Percentiles rank a stretch among this genome's conserved stretches.
These are phyloP conservation scores for Kandelia obovata DNA, from an alignment of 345 rosid genomes.

Conservation along the genomic window DNA sequence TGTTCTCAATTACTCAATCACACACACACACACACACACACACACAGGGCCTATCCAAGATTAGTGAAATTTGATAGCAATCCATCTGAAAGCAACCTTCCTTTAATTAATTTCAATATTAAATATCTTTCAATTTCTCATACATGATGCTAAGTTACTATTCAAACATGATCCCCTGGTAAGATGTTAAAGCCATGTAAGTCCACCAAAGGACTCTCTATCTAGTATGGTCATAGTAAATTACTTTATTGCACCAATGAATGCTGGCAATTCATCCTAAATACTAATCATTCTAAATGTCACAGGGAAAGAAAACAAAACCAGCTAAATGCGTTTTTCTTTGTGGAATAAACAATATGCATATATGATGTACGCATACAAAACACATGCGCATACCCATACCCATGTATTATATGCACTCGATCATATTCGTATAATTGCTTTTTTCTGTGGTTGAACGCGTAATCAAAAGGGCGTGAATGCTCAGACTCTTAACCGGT, in stretches of 20 bases:
- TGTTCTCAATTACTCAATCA: too few species aligned
- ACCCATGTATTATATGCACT: too few species aligned
- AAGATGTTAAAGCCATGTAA: not conserved
- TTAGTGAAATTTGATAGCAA: slow-evolving; percentile 5
- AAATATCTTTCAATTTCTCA: not conserved
- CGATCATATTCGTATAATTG: too few species aligned
- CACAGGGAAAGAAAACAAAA: too few species aligned
- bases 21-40: too few species aligned
- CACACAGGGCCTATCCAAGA: too few species aligned
- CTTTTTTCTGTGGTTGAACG: not conserved
- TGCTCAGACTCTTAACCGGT: too few species aligned
- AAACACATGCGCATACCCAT: too few species aligned
- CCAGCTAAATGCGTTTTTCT: too few species aligned
- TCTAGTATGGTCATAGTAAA: slow-evolving; percentile 8
- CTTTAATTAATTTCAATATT: not conserved
- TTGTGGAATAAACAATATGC: too few species aligned
- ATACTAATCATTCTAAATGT: slow-evolving; percentile 2
- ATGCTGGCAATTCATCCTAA: slow-evolving; percentile 1
- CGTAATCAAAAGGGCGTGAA: not conserved
- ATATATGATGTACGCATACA: too few species aligned
- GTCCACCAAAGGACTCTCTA: slow-evolving; percentile 12
- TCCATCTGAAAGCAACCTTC: slow-evolving; percentile 21
- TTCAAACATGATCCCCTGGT: slow-evolving; percentile 18
- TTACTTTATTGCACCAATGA: slow-evolving; percentile 8
- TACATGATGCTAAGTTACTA: slow-evolving; percentile 17